phyloP scores from a whole-genome alignment of 768 basidiomycete species.

The Porphyrellus cyaneotinctus region DNA sequence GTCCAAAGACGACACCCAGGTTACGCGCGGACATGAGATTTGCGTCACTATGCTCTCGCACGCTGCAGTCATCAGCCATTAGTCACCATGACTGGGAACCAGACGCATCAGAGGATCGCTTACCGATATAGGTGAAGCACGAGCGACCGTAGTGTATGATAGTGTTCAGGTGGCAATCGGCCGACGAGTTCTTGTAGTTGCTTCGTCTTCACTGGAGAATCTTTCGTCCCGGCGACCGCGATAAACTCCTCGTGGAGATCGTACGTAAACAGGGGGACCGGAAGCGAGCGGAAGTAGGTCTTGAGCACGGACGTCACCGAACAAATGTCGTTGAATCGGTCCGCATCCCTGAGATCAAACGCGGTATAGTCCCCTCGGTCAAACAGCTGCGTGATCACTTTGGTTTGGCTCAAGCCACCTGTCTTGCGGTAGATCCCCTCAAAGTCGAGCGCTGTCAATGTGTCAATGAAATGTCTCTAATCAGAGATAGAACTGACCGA shows the following conservation, averaged over 20 bases:
- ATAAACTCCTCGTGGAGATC: slow-evolving; percentile 91
- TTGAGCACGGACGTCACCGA: slow-evolving; percentile 96
- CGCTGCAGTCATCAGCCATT: slow-evolving; percentile 29
- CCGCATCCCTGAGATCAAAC: slow-evolving; percentile 83
- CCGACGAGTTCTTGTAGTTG: slow-evolving; percentile 65
- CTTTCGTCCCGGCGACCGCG: slow-evolving; percentile 64
- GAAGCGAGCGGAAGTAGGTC: slow-evolving; percentile 91
- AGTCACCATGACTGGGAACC: background rate
- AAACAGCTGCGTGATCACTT: slow-evolving; percentile 90
- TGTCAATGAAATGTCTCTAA: background rate
- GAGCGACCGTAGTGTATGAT: slow-evolving; percentile 72
- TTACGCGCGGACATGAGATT: slow-evolving; percentile 97
- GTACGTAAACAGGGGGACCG: slow-evolving; percentile 85
- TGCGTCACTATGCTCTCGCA: slow-evolving; percentile 60
- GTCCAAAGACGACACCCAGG: slow-evolving; percentile 96
- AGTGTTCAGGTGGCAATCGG: slow-evolving; percentile 83
- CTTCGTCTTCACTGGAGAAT: slow-evolving; percentile 53
- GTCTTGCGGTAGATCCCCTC: slow-evolving; percentile 99
- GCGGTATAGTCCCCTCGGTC: slow-evolving; percentile 86
- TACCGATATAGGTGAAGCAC: slow-evolving; percentile 88
- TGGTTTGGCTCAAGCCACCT: slow-evolving; percentile 88
- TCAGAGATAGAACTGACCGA: slow-evolving; percentile 49
- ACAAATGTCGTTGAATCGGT: slow-evolving; percentile 95
- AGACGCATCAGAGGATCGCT: slow-evolving; percentile 15
- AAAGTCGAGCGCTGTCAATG: slow-evolving; percentile 75